Conservation (phyloP, 768 basidiomycete species). For the Lyophyllum atratum region DNA sequence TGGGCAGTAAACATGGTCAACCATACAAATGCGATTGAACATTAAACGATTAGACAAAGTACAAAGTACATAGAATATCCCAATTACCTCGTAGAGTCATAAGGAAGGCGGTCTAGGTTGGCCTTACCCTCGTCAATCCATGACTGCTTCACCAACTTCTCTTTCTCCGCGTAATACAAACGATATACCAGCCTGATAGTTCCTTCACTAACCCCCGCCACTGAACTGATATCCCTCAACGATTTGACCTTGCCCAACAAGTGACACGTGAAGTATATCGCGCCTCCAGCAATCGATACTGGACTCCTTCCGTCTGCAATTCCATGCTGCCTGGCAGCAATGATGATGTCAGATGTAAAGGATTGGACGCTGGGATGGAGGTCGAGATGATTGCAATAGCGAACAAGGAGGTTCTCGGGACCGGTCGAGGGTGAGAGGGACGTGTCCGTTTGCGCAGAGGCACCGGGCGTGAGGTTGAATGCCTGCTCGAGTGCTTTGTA, state of each 20-base stretch:
- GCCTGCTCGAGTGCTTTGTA: conserved; percentile 88
- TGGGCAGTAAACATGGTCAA: background rate
- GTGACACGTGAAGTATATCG: conserved; percentile 91
- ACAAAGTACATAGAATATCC: conserved; percentile 11
- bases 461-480: conserved; percentile 85
- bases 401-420: conserved; percentile 86
- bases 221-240: conserved; percentile 82
- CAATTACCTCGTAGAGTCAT: conserved; percentile 38
- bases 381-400: conserved; percentile 92
- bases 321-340: conserved; percentile 77
- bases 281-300: conserved; percentile 97
- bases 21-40: background rate
- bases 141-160: conserved; percentile 81
- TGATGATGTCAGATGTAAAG: conserved; percentile 81
- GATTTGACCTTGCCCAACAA: conserved; percentile 75
- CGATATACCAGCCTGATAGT: conserved; percentile 92
- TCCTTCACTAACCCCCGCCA: conserved; percentile 94
- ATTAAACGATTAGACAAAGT: conserved; percentile 8
- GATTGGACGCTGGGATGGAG: conserved; percentile 81
- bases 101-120: conserved; percentile 45
- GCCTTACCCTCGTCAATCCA: conserved; percentile 85
- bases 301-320: conserved; percentile 94
- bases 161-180: conserved; percentile 70
- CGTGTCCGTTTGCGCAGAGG: conserved; percentile 49
- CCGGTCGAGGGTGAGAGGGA: conserved; percentile 58